Evolutionary conservation across 208 protist genomes (phyloP).

Genomic region (Leptomonas seymouri): DNA sequence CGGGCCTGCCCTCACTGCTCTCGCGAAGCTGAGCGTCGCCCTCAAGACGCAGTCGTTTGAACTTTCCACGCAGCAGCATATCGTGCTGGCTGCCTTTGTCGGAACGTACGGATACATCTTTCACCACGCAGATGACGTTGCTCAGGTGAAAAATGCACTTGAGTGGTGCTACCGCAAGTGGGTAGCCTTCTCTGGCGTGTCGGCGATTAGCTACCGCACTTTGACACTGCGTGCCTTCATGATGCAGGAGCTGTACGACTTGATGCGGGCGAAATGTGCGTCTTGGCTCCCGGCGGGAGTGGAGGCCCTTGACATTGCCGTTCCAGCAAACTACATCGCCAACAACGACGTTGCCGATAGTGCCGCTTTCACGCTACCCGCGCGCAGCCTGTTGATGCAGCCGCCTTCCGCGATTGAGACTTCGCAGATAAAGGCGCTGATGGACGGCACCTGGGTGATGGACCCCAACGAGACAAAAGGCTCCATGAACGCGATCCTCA

Average conservation of each 20-base stretch:
- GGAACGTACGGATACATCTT: constrained; percentile 61
- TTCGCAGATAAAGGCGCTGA: constrained; percentile 46
- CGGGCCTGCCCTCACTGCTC: constrained; percentile 40
- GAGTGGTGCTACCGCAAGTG: constrained; percentile 65
- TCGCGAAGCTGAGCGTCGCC: constrained; percentile 28
- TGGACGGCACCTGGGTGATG: constrained; percentile 53
- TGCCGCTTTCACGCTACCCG: constrained; percentile 22
- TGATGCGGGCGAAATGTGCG: constrained; percentile 45
- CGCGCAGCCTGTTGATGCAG: constrained; percentile 20
- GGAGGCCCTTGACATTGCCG: constrained; percentile 48
- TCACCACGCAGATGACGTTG: constrained; percentile 38
- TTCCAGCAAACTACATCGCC: constrained; percentile 27
- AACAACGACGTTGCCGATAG: constrained; percentile 21
- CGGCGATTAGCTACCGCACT: constrained; percentile 42
- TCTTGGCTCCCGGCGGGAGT: constrained; percentile 30
- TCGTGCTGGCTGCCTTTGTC: constrained; percentile 47
- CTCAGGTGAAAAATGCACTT: constrained; percentile 44
- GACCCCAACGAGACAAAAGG: constrained; percentile 35
- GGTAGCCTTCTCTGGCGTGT: constrained; percentile 45
- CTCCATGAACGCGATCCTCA: constrained; percentile 42
- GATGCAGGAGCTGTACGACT: constrained; percentile 48
- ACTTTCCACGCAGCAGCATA: constrained; percentile 43
- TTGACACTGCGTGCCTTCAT: constrained; percentile 58
- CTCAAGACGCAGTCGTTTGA: constrained; percentile 36
- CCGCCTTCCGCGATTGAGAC: constrained; percentile 39